Evolutionary conservation across 495 filamentous ascomycete species (phyloP), one percentile per base, ranked within the genome.

Genomic region (Xylaria bambusicola): DNA sequence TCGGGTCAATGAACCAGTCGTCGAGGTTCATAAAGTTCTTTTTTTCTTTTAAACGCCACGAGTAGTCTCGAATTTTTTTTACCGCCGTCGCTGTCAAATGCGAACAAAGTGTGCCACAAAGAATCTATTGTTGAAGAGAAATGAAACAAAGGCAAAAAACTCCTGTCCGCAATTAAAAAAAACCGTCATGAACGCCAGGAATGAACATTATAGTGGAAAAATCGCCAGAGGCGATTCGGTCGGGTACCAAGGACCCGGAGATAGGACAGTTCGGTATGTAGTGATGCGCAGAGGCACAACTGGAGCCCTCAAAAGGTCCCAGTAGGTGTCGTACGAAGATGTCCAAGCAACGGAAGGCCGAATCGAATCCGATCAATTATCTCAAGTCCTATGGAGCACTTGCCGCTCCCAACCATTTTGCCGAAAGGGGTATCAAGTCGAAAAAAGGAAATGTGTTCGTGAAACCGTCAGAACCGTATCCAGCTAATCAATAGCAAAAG

Each of bases 401-500:
- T 24, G 35, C 48, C 2, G 56, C 44, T 40, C 33, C 56, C 3
- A 50, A 38, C 17, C 38, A 35, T 21, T 12, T 51, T 44, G 17
- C 49, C 24, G 44, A 59, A 36, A 66, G 62, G 70, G 73, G 68
- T 71, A 71, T 70, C 63, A 69, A 58, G 64, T 27, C 47, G 57
- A 61, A 58, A 57, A 60, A 45, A 64, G 62, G 70, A 65, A 66
- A 58, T 67, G 72, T 65, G 62, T 70, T 62, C 61, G 66, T 66
- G 64, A 71, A 71, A 61, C 66, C 65, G 62, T 52, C 26, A 31
- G 21, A 17, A 24, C n/a, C 13, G 21, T 33, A 29, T 42, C 9
- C 13, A 58, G 52, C 55, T 56, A 60, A 67, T 67, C 33, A 53
- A 74, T 24, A 27, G 29, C 8, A 5, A 10, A 41, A 35, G 42